Conservation (phyloP, 192 early-diverging fungal genomes). For the Umbelopsis vinacea region DNA sequence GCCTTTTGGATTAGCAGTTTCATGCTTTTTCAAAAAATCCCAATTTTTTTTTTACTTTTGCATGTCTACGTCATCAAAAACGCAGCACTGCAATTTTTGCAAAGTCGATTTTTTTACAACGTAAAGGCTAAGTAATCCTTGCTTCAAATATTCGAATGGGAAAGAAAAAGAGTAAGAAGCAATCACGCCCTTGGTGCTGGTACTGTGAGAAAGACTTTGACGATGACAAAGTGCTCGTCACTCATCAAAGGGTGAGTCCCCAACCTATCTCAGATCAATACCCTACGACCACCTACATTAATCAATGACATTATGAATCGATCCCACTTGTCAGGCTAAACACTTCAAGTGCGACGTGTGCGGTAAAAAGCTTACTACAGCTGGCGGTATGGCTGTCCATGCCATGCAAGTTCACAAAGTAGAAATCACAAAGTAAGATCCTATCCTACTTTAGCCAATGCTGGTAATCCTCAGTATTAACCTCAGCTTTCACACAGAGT, state of each 20-base stretch:
- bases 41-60: too few species aligned
- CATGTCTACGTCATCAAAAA: constrained; percentile 13
- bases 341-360: constrained; percentile 94
- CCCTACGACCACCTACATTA: neutral
- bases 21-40: too few species aligned
- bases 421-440: constrained; percentile 66
- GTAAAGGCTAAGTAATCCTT: too few species aligned
- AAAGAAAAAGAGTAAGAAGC: constrained; percentile 73
- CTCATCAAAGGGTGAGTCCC: constrained; percentile 75
- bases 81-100: neutral
- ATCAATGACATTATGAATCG: neutral
- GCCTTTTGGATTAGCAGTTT: too few species aligned
- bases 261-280: neutral
- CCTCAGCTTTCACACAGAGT: constrained; percentile 56
- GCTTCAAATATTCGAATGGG: constrained; percentile 34
- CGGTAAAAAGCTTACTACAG: constrained; percentile 73
- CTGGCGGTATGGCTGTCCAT: constrained; percentile 89
- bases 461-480: neutral
- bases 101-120: too few species aligned
- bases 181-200: constrained; percentile 82
- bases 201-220: constrained; percentile 97
- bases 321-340: constrained; percentile 56
- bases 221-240: constrained; percentile 90
- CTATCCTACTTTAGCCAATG: neutral
- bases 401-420: constrained; percentile 94